Evolutionary conservation across 2,329 filamentous ascomycete species (phyloP), one percentile per base, ranked within the genome.

Genomic region (Penicillium sclerotigenum): DNA sequence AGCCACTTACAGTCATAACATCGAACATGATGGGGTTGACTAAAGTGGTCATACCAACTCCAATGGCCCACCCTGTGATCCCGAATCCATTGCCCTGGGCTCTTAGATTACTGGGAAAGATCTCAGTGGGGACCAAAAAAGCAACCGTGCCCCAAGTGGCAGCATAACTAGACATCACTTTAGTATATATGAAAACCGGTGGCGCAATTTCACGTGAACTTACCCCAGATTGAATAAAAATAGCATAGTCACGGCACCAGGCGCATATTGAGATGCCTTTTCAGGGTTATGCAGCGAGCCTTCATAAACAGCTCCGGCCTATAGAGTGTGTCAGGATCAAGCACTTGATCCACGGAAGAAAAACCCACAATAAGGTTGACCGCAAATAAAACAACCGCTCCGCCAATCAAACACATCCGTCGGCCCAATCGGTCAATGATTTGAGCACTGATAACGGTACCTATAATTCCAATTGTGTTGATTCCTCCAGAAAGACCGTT

Each of bases 81-180:
- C 79, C 80, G 59, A 85, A 83, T 8, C 80, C 81, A 63, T 84
- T 82, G 8, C 82, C 83, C 64, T 84, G 80, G n/a, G 82, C 81
- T 22, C 83, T 77, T 49, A 84, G 76, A 41, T 81, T 79, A 16
- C 77, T 80, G 1, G 82, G 78, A 70, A 81, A 85, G 54, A 85
- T 83, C 66, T 85, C 82, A 0, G 81, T 83, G 0, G 79, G 79
- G 4, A 81, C 65, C 7, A 81, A 68, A 60, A 80, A 82, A 2
- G 79, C 78, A 7, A 80, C 80, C 0, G 80, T 77, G 2, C 79
- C 80, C 68, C 81, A 83, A 37, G 76, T 75, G 4, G 81, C 70
- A 52, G 80, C 81, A 68, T 81, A 81, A 14, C 65, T 68, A 24
- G 13, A 24, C 2, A 22, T n/a, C 11, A 41, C 5, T 9, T 51